phyloP scores from a whole-genome alignment of 2,329 filamentous ascomycete species.

The Aspergillus phoenicis region DNA sequence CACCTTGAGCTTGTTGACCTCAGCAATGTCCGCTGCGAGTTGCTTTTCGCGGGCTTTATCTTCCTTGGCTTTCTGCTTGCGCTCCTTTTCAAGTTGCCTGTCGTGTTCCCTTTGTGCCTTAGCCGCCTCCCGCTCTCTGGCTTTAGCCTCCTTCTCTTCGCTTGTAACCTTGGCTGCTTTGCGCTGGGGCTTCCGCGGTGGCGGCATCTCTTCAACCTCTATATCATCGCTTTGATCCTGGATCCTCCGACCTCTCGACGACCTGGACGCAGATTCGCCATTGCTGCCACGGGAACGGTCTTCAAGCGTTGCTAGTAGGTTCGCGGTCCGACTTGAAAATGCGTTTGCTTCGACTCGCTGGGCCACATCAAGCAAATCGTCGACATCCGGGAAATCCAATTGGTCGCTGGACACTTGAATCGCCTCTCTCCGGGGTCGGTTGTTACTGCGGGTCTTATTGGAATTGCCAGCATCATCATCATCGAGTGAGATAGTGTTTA shows the following conservation, averaged over 20 bases:
- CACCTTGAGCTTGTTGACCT: slow-evolving; percentile 71
- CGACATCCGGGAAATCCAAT: slow-evolving; percentile 27
- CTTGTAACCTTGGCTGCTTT: slow-evolving; percentile 42
- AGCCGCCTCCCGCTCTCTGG: slow-evolving; percentile 55
- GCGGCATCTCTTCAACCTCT: slow-evolving; percentile 45
- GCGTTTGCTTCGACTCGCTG: slow-evolving; percentile 20
- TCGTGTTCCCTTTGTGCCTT: slow-evolving; percentile 56
- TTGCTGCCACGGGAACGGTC: slow-evolving; percentile 12
- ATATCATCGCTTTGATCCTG: slow-evolving; percentile 1
- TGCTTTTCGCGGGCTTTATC: slow-evolving; percentile 66
- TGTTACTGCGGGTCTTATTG: neutral
- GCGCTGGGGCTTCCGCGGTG: slow-evolving; percentile 42
- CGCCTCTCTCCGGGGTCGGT: slow-evolving; percentile 18
- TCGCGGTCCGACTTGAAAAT: slow-evolving; percentile 47
- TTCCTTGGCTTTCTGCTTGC: slow-evolving; percentile 51
- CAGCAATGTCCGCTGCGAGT: slow-evolving; percentile 65
- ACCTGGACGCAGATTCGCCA: slow-evolving; percentile 9
- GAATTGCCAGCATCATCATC: neutral
- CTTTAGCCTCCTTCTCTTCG: slow-evolving; percentile 48
- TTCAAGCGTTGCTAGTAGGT: slow-evolving; percentile 40
- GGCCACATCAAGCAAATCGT: slow-evolving; percentile 26
- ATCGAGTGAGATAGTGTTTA: slow-evolving; percentile 40
- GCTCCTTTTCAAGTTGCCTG: slow-evolving; percentile 59
- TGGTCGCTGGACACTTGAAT: slow-evolving; percentile 41
- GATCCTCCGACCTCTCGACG: slow-evolving; percentile 3